Conservation (phyloP, 805 yeast genomes). For the Middelhovenomyces tepae region DNA sequence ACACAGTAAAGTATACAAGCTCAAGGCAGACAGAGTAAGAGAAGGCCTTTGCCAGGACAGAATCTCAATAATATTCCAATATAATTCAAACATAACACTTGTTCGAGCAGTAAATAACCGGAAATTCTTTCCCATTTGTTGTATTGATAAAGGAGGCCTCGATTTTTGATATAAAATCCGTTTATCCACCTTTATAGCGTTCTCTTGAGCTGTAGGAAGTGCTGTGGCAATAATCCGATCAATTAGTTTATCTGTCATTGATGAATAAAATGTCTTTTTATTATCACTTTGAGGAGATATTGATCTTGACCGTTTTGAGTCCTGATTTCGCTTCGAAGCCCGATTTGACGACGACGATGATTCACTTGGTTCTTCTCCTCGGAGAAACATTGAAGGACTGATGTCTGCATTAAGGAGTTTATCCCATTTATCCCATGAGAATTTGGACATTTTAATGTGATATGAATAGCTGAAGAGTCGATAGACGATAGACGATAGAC, state of each 20-base stretch:
- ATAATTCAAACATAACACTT: slow-evolving; percentile 36
- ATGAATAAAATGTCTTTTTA: too few relatives aligned
- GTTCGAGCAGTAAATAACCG: slow-evolving; percentile 17
- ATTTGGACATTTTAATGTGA: too few relatives aligned
- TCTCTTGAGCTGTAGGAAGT: slow-evolving; percentile 51
- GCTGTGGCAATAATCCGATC: slow-evolving; percentile 67
- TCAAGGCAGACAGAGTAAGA: slow-evolving; percentile 49
- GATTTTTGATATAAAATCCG: slow-evolving; percentile 52
- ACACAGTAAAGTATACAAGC: slow-evolving; percentile 43
- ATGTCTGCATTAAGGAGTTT: too few relatives aligned
- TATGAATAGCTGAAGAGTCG: too few relatives aligned
- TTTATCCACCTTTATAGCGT: slow-evolving; percentile 29
- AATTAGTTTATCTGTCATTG: slow-evolving; percentile 56
- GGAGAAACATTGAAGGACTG: too few relatives aligned
- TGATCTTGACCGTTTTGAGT: too few relatives aligned
- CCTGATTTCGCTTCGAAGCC: too few relatives aligned
- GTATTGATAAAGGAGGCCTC: slow-evolving; percentile 64
- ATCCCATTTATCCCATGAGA: too few relatives aligned
- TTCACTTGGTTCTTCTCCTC: too few relatives aligned
- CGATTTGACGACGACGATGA: too few relatives aligned
- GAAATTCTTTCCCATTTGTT: slow-evolving; percentile 46
- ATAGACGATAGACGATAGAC: too few relatives aligned
- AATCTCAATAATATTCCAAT: slow-evolving; percentile 48
- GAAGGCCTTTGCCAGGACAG: slow-evolving; percentile 58
- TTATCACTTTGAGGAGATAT: too few relatives aligned